Percentiles rank a stretch among this genome's conserved stretches.
Evolutionary conservation across 345 rosid species (phyloP).

Genomic region (Corchorus olitorius): DNA sequence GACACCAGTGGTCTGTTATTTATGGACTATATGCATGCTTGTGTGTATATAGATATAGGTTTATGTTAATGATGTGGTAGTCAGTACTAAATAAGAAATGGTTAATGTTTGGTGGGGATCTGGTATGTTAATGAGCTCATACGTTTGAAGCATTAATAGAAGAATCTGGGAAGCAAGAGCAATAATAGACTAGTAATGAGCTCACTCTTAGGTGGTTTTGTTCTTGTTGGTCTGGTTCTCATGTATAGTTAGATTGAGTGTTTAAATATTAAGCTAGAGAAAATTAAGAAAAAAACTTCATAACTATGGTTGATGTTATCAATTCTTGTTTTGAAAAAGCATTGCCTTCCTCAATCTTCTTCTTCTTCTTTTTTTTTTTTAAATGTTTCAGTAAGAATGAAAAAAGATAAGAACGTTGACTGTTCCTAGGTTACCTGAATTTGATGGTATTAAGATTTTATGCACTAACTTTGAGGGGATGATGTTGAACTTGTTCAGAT

Average conservation of each 20-base stretch:
- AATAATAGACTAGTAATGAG: not conserved
- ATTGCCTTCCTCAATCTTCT: not conserved
- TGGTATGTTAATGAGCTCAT: not conserved
- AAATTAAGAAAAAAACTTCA: slow-evolving; percentile 3
- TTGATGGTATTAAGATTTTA: not conserved
- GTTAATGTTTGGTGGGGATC: slow-evolving; percentile 7
- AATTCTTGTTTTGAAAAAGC: not conserved
- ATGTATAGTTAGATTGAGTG: not conserved
- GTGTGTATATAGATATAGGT: not conserved
- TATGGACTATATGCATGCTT: not conserved
- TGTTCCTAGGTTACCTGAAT: slow-evolving; percentile 1
- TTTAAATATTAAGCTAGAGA: not conserved
- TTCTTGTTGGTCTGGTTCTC: not conserved
- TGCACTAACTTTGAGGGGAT: not conserved
- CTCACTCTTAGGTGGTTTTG: not conserved
- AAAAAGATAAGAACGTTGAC: not conserved
- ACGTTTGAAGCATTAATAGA: not conserved
- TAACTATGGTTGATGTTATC: not conserved
- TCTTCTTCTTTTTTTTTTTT: not conserved
- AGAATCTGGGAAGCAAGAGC: not conserved
- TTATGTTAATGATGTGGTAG: not conserved
- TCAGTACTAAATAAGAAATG: not conserved
- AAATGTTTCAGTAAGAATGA: not conserved
- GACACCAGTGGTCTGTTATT: not conserved
- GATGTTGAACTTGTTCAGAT: not conserved